Evolutionary conservation across 78 protist genomes (phyloP), one percentile per base, ranked within the genome.

Genomic region (slime mould (Dictyostelium discoideum)): DNA sequence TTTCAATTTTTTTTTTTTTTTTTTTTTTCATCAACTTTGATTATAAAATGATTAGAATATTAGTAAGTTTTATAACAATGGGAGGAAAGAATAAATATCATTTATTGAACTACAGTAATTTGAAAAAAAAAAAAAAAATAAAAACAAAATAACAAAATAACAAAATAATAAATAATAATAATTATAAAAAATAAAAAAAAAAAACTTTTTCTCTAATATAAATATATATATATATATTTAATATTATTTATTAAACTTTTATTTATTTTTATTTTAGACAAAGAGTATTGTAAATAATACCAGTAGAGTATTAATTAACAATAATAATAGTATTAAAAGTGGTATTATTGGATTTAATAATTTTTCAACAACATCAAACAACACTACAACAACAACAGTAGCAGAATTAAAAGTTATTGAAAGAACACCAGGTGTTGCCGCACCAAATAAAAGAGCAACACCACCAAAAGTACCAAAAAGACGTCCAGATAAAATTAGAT

Each of bases 381-480:
- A 60, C 32, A 50, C 82, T 0, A 69, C 80, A 2, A 85, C 69
- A 0, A 48, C 81, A 3, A 48, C 84, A 37, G 48, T 48, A 22
- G 29, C 26, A 10, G 57, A 22, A 22, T 32, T 26, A 67, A 63
- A 40, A 18, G 40, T 32, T 74, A 69, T 69, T 32, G 92, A 32
- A n/a, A 69, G 65, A n/a, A n/a, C 50, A 72, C 82, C 81, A 63
- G 63, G 84, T 46, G 86, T 79, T 40, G 86, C 80, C 0, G 73
- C 46, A 5, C 87, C 87, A 84, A 84, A 54, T 84, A 54, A 54
- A 84, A 82, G 84, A 90, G 73, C 88, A 82, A 81, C 95, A 20
- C 95, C 95, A 72, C 87, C 74, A 72, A 80, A 85, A 82, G 95
- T 85, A 42, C 87, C 87, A 84, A 84, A 84, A 63, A 72, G 95